A percentile compares a stretch with the other conserved stretches of the same genome.
Conservation (phyloP, 306 rosid genomes). For the Styphnolobium japonicum region DNA sequence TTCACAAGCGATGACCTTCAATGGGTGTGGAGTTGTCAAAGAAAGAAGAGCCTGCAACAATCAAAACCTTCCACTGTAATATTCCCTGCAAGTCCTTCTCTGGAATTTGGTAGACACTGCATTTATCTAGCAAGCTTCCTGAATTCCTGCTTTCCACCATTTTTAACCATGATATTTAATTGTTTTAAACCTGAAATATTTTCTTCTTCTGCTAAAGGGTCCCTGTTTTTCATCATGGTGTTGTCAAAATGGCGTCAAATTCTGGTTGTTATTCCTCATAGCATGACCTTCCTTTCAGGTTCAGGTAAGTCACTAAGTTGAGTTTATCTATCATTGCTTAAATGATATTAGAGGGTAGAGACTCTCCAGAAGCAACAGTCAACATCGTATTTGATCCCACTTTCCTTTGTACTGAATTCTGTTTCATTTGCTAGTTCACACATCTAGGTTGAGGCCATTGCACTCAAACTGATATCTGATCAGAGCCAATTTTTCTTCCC, state of each 20-base stretch:
- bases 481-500: background rate
- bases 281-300: background rate
- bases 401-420: background rate
- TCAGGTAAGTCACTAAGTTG: background rate
- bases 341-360: background rate
- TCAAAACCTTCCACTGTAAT: background rate
- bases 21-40: background rate
- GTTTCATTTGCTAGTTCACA: background rate
- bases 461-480: background rate
- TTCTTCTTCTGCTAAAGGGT: background rate
- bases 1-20: background rate
- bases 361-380: background rate
- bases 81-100: background rate
- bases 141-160: background rate
- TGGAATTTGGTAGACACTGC: background rate
- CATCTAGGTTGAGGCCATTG: background rate
- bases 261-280: background rate
- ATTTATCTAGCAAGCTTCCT: background rate
- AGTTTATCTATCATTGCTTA: background rate
- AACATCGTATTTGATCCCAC: background rate
- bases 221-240: background rate
- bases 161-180: background rate
- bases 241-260: background rate
- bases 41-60: background rate
- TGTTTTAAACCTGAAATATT: background rate